Percentiles rank a stretch among this genome's conserved stretches.
phyloP scores from a whole-genome alignment of 1,139 yeast genomes.

The Zygoascus hellenicus region DNA sequence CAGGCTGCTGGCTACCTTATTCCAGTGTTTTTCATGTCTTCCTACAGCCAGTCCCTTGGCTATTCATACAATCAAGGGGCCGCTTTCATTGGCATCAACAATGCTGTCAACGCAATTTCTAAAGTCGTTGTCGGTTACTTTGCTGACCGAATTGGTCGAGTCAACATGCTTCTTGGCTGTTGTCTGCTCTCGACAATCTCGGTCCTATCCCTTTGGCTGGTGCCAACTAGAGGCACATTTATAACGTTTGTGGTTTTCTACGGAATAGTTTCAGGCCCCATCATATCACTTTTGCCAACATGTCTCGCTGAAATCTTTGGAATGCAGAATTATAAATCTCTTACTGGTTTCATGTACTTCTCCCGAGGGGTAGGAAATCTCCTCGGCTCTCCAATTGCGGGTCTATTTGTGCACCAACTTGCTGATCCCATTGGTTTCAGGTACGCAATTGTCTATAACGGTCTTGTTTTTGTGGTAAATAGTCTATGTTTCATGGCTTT shows the following conservation, averaged over 20 bases:
- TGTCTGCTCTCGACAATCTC: conserved; percentile 33
- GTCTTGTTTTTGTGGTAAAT: conserved; percentile 14
- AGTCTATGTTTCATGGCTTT: conserved; percentile 4
- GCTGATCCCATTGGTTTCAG: conserved; percentile 14
- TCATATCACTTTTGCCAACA: conserved; percentile 39
- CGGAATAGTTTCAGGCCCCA: conserved; percentile 35
- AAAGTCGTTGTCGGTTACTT: conserved; percentile 37
- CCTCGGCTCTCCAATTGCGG: conserved; percentile 26
- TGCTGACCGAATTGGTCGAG: conserved; percentile 38
- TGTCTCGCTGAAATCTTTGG: conserved; percentile 41
- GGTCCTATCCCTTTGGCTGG: conserved; percentile 37
- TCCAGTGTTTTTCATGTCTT: conserved; percentile 41
- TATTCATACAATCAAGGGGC: conserved; percentile 38
- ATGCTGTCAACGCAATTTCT: conserved; percentile 39
- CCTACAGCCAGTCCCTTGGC: conserved; percentile 38
- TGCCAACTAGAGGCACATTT: conserved; percentile 30
- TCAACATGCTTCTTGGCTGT: conserved; percentile 39
- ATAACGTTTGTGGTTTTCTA: conserved; percentile 36
- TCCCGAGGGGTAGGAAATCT: conserved; percentile 22
- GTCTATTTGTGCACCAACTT: conserved; percentile 17
- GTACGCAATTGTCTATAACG: conserved; percentile 21
- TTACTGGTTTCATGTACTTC: conserved; percentile 22
- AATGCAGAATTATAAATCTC: conserved; percentile 21
- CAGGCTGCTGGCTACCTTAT: conserved; percentile 43
- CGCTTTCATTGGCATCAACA: conserved; percentile 40